phyloP scores from a whole-genome alignment of 2,329 filamentous ascomycete species.

The Pseudogymnoascus verrucosus region DNA sequence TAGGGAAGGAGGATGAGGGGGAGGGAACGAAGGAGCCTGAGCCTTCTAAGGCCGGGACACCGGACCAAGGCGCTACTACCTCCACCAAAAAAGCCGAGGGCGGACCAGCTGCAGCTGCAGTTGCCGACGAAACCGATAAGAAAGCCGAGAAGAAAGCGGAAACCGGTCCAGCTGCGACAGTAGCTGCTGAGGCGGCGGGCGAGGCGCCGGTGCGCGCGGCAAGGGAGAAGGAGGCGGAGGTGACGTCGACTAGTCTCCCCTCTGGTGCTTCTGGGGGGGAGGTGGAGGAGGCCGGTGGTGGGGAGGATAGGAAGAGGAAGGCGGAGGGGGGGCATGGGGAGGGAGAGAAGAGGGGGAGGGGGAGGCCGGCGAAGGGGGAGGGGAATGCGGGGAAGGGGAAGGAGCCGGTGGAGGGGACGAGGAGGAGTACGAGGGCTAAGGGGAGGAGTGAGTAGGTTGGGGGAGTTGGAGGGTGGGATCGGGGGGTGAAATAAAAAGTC shows the following conservation, averaged over 20 bases:
- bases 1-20: constrained; percentile 8
- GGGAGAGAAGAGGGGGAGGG: no score
- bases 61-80: not conserved
- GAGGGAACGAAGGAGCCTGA: not conserved
- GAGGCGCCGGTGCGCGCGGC: not conserved
- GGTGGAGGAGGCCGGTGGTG: not conserved
- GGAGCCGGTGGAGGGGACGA: no score
- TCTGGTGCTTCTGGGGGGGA: not conserved
- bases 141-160: not conserved
- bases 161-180: not conserved
- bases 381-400: no score
- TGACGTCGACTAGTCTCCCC: not conserved
- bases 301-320: not conserved
- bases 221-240: not conserved
- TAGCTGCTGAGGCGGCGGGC: not conserved
- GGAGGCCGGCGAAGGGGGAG: no score
- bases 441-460: no score
- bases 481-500: no score
- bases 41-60: not conserved
- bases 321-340: not conserved
- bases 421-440: no score
- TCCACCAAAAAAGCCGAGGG: not conserved
- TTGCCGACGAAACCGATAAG: not conserved
- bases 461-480: no score
- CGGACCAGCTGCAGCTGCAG: not conserved